Evolutionary conservation across 371 early-diverging fungal genomes (phyloP).

Genomic region (Funneliformis caledonium): DNA sequence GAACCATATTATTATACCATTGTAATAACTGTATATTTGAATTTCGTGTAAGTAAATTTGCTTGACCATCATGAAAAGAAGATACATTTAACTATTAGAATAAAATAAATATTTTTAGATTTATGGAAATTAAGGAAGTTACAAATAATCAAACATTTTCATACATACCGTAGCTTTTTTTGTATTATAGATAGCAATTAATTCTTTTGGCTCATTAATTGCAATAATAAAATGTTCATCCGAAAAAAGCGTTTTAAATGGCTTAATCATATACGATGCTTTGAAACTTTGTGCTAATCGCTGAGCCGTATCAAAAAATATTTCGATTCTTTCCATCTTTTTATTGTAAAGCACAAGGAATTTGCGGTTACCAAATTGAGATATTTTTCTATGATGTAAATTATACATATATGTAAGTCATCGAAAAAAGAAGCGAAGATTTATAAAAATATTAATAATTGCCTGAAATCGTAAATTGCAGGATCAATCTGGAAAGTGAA

Average conservation of each 20-base stretch:
- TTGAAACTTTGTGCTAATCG: neutral
- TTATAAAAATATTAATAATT: neutral
- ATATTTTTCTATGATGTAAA: slow-evolving; percentile 17
- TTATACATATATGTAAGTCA: neutral
- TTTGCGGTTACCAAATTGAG: slow-evolving; percentile 30
- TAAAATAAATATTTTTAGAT: neutral
- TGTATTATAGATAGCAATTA: slow-evolving; percentile 22
- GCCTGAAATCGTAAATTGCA: neutral
- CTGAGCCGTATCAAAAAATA: slow-evolving; percentile 9
- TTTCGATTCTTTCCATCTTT: neutral
- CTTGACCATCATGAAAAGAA: slow-evolving; percentile 2
- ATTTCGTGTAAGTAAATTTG: neutral
- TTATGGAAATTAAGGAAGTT: neutral
- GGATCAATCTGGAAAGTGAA: neutral
- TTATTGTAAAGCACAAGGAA: slow-evolving; percentile 23
- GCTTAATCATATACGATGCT: neutral
- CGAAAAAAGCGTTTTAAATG: neutral
- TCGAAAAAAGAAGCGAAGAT: neutral
- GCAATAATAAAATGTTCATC: slow-evolving; percentile 16
- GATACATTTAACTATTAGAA: slow-evolving; percentile 3
- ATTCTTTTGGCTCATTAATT: slow-evolving; percentile 27
- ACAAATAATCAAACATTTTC: neutral
- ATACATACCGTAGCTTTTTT: neutral
- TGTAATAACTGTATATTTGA: slow-evolving; percentile 33
- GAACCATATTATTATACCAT: slow-evolving; percentile 8